Evolutionary conservation across 2,329 filamentous ascomycete genomes (phyloP).

Genomic region (Pleoardoris graminearum): DNA sequence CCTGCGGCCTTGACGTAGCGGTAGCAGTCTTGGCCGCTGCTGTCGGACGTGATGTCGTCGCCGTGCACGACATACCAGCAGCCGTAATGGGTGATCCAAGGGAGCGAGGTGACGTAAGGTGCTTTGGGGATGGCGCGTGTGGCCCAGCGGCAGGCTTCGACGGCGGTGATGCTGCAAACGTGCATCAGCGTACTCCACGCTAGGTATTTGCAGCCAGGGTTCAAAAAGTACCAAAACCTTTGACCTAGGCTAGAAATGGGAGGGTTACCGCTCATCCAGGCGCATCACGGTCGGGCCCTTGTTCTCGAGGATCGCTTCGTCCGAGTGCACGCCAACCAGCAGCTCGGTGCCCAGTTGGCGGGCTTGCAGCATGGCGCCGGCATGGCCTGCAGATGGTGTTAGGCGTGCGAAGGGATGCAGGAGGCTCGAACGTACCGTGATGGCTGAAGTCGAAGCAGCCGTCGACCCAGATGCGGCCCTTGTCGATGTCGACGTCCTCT

Average conservation of each 20-base stretch:
- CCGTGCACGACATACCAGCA: conserved; percentile 96
- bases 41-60: conserved; percentile 96
- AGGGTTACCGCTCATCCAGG: conserved; percentile 72
- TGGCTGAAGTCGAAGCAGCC: conserved; percentile 99
- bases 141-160: conserved; percentile 94
- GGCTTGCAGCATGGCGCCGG: conserved; percentile 94
- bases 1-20: conserved; percentile 93
- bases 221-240: too few relatives aligned
- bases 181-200: conserved; percentile 15
- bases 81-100: conserved; percentile 94
- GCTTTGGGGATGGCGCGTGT: conserved; percentile 81
- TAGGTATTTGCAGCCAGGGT: neutral
- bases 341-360: conserved; percentile 87
- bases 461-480: conserved; percentile 92
- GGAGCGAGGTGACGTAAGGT: conserved; percentile 90
- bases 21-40: conserved; percentile 93
- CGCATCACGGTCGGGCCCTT: conserved; percentile 99
- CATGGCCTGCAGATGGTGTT: conserved; percentile 67
- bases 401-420: neutral
- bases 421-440: conserved; percentile 64
- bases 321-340: conserved; percentile 90
- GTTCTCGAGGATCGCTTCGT: conserved; percentile 93
- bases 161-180: conserved; percentile 71
- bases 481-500: conserved; percentile 59
- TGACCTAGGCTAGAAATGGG: too few relatives aligned